A percentile compares a stretch with the other conserved stretches of the same genome.
Conservation (phyloP, 495 filamentous ascomycete genomes). For the Penicillium alfredii region DNA sequence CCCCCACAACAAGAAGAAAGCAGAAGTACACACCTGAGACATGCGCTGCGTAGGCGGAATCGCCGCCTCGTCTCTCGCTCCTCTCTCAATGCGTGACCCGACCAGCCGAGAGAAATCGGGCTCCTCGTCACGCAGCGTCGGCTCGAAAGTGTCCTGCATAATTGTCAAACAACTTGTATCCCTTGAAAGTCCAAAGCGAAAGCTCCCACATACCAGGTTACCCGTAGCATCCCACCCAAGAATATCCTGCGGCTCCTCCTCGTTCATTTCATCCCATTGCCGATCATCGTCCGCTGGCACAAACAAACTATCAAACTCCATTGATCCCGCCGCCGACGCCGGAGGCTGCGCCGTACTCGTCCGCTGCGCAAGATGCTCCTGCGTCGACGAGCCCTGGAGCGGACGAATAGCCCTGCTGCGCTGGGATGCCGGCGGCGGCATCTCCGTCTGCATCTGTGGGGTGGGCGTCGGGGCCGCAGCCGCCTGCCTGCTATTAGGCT, state of each 20-base stretch:
- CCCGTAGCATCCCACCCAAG: conserved; percentile 77
- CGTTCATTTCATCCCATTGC: conserved; percentile 75
- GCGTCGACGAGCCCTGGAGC: conserved; percentile 31
- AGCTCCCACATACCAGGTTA: conserved; percentile 30
- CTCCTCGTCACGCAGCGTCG: conserved; percentile 25
- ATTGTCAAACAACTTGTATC: conserved; percentile 5
- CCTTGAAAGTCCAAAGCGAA: not conserved
- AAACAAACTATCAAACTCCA: conserved; percentile 70
- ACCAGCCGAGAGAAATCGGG: conserved; percentile 17
- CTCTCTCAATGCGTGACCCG: not conserved
- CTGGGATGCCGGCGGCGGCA: conserved; percentile 28
- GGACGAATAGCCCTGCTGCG: conserved; percentile 31
- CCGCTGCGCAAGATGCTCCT: conserved; percentile 18
- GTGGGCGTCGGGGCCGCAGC: too few relatives aligned
- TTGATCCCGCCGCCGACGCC: conserved; percentile 44
- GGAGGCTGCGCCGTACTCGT: conserved; percentile 43
- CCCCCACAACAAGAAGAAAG: not conserved
- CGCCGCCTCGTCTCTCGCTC: conserved; percentile 29
- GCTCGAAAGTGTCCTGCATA: conserved; percentile 29
- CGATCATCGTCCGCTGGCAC: conserved; percentile 67
- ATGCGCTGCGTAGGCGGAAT: conserved; percentile 48
- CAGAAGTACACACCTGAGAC: conserved; percentile 36
- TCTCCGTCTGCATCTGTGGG: too few relatives aligned
- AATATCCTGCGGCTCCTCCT: conserved; percentile 65
- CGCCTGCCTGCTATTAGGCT: too few relatives aligned